Percentiles rank a stretch among this genome's conserved stretches.
These are phyloP conservation scores for Naganishia onofrii DNA, from an alignment of 768 basidiomycete species.

Conservation along the genomic window DNA sequence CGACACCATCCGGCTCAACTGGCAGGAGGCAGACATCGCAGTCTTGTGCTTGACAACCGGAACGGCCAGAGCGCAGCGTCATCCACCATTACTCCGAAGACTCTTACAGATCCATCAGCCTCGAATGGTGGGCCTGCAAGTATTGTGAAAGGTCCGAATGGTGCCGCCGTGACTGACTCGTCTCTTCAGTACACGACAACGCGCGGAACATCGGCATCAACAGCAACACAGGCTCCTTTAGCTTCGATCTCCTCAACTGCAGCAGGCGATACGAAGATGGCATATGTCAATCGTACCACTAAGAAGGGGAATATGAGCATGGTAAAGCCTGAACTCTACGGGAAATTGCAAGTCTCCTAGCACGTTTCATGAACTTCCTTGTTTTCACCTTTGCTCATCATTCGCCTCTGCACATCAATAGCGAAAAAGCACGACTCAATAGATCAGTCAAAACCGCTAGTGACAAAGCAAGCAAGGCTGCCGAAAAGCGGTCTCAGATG, in stretches of 20 bases:
- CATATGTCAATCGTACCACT: slow-evolving; percentile 40
- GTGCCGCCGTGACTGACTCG: background rate
- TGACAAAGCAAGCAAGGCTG: background rate
- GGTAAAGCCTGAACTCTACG: slow-evolving; percentile 44
- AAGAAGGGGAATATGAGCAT: slow-evolving; percentile 49
- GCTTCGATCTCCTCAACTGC: background rate
- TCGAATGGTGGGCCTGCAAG: slow-evolving; percentile 5
- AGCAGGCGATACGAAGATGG: background rate
- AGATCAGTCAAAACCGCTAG: background rate
- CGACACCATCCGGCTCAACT: slow-evolving; percentile 27
- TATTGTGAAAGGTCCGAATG: background rate
- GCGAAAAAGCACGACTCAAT: slow-evolving; percentile 32
- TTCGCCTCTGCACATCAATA: background rate
- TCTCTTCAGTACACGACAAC: background rate
- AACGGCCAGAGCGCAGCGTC: slow-evolving; percentile 26
- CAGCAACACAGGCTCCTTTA: slow-evolving; percentile 24
- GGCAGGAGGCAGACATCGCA: slow-evolving; percentile 32
- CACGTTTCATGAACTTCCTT: background rate
- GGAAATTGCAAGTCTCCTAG: slow-evolving; percentile 40
- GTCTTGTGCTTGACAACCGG: slow-evolving; percentile 37
- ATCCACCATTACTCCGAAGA: background rate
- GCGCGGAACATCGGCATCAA: background rate
- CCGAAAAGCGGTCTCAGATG: slow-evolving; percentile 33
- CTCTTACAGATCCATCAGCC: background rate
- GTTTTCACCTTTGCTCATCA: background rate